These are phyloP conservation scores for Pleomassaria siparia DNA, from an alignment of 2,329 filamentous ascomycete genomes.

Conservation along the genomic window DNA sequence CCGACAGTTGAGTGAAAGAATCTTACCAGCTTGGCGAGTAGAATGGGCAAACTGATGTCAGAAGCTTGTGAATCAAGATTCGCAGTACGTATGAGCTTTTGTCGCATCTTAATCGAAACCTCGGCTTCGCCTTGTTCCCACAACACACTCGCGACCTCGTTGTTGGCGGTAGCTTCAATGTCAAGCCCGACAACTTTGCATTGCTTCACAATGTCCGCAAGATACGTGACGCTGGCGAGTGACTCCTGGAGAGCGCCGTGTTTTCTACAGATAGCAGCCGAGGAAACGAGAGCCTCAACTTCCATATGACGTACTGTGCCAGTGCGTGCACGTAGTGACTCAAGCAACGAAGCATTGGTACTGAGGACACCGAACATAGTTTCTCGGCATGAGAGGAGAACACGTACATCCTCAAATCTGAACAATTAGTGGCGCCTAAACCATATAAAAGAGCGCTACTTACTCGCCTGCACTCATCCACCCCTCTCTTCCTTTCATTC, in stretches of 20 bases:
- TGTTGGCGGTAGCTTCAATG: slow-evolving; percentile 73
- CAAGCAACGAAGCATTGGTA: slow-evolving; percentile 65
- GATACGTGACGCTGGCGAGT: slow-evolving; percentile 77
- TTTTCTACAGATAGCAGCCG: slow-evolving; percentile 73
- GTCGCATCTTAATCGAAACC: slow-evolving; percentile 85
- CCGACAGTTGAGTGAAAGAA: background rate
- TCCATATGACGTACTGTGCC: slow-evolving; percentile 70
- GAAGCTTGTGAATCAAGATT: slow-evolving; percentile 33
- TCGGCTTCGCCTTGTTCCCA: slow-evolving; percentile 94
- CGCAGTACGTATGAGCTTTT: slow-evolving; percentile 57
- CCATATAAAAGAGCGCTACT: slow-evolving; percentile 33
- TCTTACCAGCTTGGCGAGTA: slow-evolving; percentile 76
- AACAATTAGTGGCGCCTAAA: slow-evolving; percentile 32
- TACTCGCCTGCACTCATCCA: slow-evolving; percentile 87
- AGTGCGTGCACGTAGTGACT: slow-evolving; percentile 61
- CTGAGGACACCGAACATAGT: slow-evolving; percentile 80
- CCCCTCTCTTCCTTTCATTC: slow-evolving; percentile 64
- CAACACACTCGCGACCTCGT: slow-evolving; percentile 84
- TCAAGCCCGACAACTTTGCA: slow-evolving; percentile 72
- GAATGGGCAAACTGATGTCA: slow-evolving; percentile 55
- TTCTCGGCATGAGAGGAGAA: slow-evolving; percentile 79
- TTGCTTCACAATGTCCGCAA: slow-evolving; percentile 73
- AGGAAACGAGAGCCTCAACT: slow-evolving; percentile 72
- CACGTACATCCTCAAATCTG: slow-evolving; percentile 75
- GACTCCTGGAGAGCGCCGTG: slow-evolving; percentile 86